Evolutionary conservation across 2,329 filamentous ascomycete species (phyloP).

Genomic region (Corniculantispora saksenae): DNA sequence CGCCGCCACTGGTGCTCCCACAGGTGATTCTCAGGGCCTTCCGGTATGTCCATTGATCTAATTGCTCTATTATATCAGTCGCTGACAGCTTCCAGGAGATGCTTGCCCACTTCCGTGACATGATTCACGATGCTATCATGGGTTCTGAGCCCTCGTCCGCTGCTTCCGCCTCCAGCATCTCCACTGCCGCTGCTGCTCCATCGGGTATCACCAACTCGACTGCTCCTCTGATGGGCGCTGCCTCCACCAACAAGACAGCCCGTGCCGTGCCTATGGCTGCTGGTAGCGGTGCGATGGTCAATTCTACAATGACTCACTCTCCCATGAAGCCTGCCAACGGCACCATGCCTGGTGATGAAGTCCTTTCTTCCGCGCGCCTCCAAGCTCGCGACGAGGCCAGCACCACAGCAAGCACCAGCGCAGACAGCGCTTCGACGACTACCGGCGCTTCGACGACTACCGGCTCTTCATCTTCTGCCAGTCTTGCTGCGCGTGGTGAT

Average conservation of each 20-base stretch:
- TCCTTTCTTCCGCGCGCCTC: not conserved
- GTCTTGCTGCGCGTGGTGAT: not conserved
- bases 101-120: not conserved
- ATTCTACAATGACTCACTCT: not conserved
- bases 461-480: not conserved
- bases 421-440: not conserved
- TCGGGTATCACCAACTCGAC: not conserved
- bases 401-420: too few relatives aligned
- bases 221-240: not conserved
- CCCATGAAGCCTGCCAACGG: not conserved
- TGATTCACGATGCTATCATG: not conserved
- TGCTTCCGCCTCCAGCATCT: not conserved
- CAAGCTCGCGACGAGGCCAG: not conserved
- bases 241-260: not conserved
- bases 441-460: not conserved
- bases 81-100: not conserved
- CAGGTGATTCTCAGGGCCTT: not conserved
- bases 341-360: not conserved
- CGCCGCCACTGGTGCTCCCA: not conserved
- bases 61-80: not conserved
- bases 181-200: not conserved
- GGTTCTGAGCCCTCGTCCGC: not conserved
- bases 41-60: not conserved
- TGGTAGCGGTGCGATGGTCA: not conserved
- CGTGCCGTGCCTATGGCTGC: not conserved